Evolutionary conservation across 2,329 filamentous ascomycete species (phyloP).

Genomic region (Pyricularia pennisetigena): DNA sequence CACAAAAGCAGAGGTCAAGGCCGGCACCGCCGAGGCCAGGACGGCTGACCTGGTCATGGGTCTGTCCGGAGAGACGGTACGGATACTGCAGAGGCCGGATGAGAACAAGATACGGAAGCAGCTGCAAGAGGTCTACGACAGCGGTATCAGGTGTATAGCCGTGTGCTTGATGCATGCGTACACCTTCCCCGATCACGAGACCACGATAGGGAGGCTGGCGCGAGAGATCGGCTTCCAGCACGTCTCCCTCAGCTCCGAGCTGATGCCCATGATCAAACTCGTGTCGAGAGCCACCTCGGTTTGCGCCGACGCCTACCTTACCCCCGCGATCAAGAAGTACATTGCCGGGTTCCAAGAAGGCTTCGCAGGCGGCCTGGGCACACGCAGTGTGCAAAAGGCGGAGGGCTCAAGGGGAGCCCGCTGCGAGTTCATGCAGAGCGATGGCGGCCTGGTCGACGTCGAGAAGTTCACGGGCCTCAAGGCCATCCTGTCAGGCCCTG

Average conservation of each 20-base stretch:
- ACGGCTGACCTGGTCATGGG: constrained; percentile 56
- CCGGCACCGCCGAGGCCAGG: constrained; percentile 33
- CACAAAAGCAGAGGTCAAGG: constrained; percentile 43
- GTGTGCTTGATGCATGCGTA: constrained; percentile 91
- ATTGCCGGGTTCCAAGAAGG: constrained; percentile 64
- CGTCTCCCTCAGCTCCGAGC: constrained; percentile 68
- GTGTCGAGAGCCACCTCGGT: constrained; percentile 67
- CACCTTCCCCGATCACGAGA: constrained; percentile 81
- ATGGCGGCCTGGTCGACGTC: constrained; percentile 65
- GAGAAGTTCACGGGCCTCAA: constrained; percentile 75
- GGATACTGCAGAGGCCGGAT: constrained; percentile 55
- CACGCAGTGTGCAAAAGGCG: constrained; percentile 60
- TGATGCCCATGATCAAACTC: constrained; percentile 88
- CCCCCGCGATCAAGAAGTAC: constrained; percentile 70
- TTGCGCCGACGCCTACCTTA: constrained; percentile 72
- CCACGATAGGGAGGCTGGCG: constrained; percentile 65
- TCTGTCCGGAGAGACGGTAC: constrained; percentile 63
- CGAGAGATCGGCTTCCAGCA: constrained; percentile 74
- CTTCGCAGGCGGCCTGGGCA: constrained; percentile 72
- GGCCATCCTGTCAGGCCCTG: constrained; percentile 80
- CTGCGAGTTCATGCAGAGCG: constrained; percentile 93
- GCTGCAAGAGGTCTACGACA: constrained; percentile 56
- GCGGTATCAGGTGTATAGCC: constrained; percentile 70
- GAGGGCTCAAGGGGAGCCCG: constrained; percentile 54
- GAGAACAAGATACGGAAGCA: constrained; percentile 46